Evolutionary conservation across 2,329 filamentous ascomycete species (phyloP), one percentile per base, ranked within the genome.

Genomic region (Penicillium sp.): DNA sequence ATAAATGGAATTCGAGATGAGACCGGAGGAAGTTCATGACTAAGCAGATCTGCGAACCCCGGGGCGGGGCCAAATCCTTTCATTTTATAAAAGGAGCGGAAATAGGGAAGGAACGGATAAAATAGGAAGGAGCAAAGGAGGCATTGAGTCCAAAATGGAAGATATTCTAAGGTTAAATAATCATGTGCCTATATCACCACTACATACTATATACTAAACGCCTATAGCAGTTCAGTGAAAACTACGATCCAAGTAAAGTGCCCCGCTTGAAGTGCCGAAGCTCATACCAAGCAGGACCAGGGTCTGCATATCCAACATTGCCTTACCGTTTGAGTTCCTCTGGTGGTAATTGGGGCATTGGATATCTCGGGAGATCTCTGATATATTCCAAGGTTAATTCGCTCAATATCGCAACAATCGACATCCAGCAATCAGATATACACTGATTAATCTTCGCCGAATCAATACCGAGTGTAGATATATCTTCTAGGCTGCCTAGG

Each of bases 1-100:
- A 47, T 39, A 10, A 34, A 55, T 41, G 45, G 51, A 43, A 43
- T 47, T 52, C 29, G 41, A 52, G 39, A 52, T 47, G 41, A 27
- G 33, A 46, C 31, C 31, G 31, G 31, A 31, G 40, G 27, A 25
- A 27, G 23, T 36, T 19, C 15, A 4, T 53, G 50, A 52, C 50
- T 52, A 52, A 52, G 39, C 50, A 36, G 21, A 52, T 52, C 39
- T 36, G 39, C 21, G 19, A 23, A 13, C 38, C 13, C 9, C 36
- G n/a, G 36, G 39, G 25, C 25, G 25, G 43, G 43, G 43, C 43
- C 43, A 38, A 38, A 27, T 27, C 8, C 25, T 27, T 27, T 23
- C 23, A 15, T 33, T 33, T 15, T 16, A 33, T 33, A 13, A 34
- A 34, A 16, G 33, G 31, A 33, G 11, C 31, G 25, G 25, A 27